phyloP scores from a whole-genome alignment of 257 asterid species.

The Datura wrightii region DNA sequence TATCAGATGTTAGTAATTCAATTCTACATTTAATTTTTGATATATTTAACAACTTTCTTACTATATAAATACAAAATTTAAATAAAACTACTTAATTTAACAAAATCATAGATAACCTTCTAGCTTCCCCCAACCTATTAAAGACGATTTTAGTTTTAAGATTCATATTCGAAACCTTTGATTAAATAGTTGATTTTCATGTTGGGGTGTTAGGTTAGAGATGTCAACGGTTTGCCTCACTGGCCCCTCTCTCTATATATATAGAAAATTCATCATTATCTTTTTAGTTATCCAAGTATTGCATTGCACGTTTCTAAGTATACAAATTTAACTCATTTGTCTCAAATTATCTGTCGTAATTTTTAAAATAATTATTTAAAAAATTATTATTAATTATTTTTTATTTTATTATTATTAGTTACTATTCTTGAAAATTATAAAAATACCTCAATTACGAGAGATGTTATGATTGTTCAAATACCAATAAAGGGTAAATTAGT shows the following conservation, averaged over 20 bases:
- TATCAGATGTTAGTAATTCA: not conserved
- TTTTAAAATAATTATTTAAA: too few species aligned
- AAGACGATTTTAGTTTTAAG: not conserved
- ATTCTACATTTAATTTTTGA: not conserved
- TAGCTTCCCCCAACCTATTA: not conserved
- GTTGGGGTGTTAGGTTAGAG: slow-evolving; percentile 5
- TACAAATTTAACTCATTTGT: not conserved
- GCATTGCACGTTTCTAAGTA: slow-evolving; percentile 24
- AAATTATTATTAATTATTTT: not conserved
- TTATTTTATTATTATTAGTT: too few species aligned
- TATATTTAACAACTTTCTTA: not conserved
- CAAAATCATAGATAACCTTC: not conserved
- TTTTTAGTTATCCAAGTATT: not conserved
- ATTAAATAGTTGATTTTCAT: not conserved
- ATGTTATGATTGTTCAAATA: too few species aligned
- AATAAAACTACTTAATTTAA: not conserved
- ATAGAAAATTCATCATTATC: slow-evolving; percentile 38
- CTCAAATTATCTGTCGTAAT: not conserved
- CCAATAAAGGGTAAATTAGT: too few species aligned
- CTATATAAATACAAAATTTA: not conserved
- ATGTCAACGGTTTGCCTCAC: slow-evolving; percentile 58
- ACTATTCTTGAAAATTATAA: too few species aligned
- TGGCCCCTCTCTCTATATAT: slow-evolving; percentile 13
- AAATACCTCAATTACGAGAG: too few species aligned
- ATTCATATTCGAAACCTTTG: not conserved